Base-by-base conservation (phyloP, 495 filamentous ascomycete species). In the Cercophora sp. region DNA sequence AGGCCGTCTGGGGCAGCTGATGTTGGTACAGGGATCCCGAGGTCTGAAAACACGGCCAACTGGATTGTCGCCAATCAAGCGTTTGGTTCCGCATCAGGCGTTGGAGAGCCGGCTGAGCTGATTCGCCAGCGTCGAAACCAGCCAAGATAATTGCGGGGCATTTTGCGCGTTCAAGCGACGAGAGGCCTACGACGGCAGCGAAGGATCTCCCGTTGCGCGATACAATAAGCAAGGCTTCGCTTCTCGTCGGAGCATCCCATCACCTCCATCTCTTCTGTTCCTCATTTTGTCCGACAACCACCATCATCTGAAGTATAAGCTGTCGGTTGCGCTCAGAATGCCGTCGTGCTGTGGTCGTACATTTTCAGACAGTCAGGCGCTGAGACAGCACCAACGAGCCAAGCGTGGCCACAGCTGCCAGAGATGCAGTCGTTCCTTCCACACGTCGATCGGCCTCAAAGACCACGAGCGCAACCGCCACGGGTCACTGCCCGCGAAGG, bases 141-240 rank as follows among this genome's bases (percentile, higher is more conserved):
- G 35, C 35, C n/a, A 15, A 16, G 35, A 5, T 16, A 39, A 39
- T 42, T 42, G 39, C 39, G n/a, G 20, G 9, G 16, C 39, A 42
- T 42, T 42, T 42, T 24, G 39, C 16, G 39, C 20, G 20, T 42
- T 42, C 39, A 42, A 42, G 39, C 6, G 39, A 42, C 39, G 20
- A 20, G 16, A 23, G 20, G 39, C 39, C 39, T 5, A 20, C 24
- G 16, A 42, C n/a, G 16, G 16, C 9, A 42, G 8, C 15, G 4
- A 20, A 42, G 16, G 16, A 16, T 16, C 35, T 39, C 35, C 35
- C 15, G 35, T 39, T 39, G 8, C 35, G 13, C 27, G 5, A 39
- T 15, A 8, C 15, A 8, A 39, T 24, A 42, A 4, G 6, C 9
- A 42, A 4, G 20, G 8, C 6, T 13, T 6, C 29, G 20, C 9